Evolutionary conservation across 495 filamentous ascomycete genomes (phyloP).

Genomic region (Aspergillus cristatus): DNA sequence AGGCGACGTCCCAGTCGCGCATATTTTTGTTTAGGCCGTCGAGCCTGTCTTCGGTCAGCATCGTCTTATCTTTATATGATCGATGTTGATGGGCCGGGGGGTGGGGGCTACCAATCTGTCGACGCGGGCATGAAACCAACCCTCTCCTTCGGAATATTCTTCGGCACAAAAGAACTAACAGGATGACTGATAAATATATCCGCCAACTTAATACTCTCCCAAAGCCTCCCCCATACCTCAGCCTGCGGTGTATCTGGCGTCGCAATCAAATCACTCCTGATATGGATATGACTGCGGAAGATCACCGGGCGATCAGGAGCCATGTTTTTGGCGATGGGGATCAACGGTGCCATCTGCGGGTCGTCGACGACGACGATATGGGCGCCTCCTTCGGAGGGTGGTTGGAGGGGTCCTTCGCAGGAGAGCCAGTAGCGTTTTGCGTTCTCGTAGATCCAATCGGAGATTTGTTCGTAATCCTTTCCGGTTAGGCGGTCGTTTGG

Average conservation of each 20-base stretch:
- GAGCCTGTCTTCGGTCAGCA: constrained; percentile 41
- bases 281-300: constrained; percentile 76
- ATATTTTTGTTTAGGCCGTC: constrained; percentile 81
- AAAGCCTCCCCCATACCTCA: constrained; percentile 71
- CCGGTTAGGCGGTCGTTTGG: constrained; percentile 50
- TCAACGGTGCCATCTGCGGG: constrained; percentile 79
- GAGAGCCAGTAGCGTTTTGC: constrained; percentile 69
- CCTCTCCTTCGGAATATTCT: constrained; percentile 52
- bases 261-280: constrained; percentile 64
- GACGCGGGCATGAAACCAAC: constrained; percentile 76
- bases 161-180: constrained; percentile 67
- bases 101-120: constrained; percentile 57
- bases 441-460: constrained; percentile 71
- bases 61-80: too few species aligned
- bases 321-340: constrained; percentile 62
- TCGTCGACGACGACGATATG: constrained; percentile 78
- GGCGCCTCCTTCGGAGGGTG: constrained; percentile 62
- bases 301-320: constrained; percentile 72
- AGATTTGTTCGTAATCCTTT: constrained; percentile 51
- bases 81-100: not conserved
- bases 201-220: constrained; percentile 57
- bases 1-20: constrained; percentile 61
- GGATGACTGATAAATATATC: constrained; percentile 86
- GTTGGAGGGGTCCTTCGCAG: constrained; percentile 56
- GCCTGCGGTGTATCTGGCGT: constrained; percentile 55